Conservation (phyloP, 345 rosid species). For the Erodium maritimum region DNA sequence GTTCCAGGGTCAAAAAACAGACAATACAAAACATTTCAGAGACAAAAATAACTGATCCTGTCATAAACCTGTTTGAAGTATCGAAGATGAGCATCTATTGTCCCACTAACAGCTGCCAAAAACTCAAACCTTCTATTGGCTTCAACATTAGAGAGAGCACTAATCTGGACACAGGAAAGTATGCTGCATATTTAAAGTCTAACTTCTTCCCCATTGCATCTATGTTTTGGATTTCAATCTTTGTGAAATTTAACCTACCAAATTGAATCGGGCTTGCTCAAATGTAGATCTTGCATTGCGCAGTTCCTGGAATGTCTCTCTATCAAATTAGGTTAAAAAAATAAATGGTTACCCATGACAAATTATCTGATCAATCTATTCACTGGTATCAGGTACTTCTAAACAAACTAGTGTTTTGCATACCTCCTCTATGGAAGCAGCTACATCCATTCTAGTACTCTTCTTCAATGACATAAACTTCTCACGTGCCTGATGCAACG, state of each 20-base stretch:
- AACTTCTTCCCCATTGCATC: not conserved
- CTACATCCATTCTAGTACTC: slow-evolving; percentile 71
- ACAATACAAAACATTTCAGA: not conserved
- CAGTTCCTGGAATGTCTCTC: slow-evolving; percentile 52
- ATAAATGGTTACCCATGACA: slow-evolving; percentile 1
- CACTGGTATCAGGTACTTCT: not conserved
- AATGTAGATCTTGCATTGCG: slow-evolving; percentile 71
- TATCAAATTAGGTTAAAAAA: slow-evolving; percentile 11
- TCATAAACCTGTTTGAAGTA: slow-evolving; percentile 77
- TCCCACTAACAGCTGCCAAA: slow-evolving; percentile 94
- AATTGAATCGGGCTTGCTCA: slow-evolving; percentile 91
- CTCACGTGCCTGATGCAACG: slow-evolving; percentile 70
- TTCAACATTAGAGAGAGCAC: slow-evolving; percentile 90
- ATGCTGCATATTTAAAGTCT: slow-evolving; percentile 2
- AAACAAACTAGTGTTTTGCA: slow-evolving; percentile 3
- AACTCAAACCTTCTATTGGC: slow-evolving; percentile 95
- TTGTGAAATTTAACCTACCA: slow-evolving; percentile 30
- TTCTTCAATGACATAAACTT: slow-evolving; percentile 89
- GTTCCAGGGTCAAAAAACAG: not conserved
- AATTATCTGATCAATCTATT: not conserved
- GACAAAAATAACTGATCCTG: not conserved
- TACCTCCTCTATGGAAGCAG: slow-evolving; percentile 76
- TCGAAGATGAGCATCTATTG: slow-evolving; percentile 99
- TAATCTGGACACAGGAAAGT: slow-evolving; percentile 39
- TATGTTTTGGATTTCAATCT: not conserved